A percentile compares a stretch with the other conserved stretches of the same genome.
Evolutionary conservation across 257 asterid species (phyloP).

Genomic region (Mentha longifolia): DNA sequence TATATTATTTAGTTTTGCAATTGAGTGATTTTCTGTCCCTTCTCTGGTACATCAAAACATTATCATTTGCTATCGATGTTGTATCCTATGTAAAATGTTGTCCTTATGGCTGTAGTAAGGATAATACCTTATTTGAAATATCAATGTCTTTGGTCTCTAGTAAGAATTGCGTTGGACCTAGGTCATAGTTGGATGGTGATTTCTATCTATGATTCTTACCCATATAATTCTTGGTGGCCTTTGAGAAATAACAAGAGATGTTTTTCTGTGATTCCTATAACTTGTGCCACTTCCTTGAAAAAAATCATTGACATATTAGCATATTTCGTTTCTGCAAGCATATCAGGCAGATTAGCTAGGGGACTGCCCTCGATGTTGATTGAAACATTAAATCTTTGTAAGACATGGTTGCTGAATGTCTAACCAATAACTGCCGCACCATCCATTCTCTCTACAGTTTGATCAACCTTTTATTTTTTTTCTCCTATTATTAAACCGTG

Average conservation of each 20-base stretch:
- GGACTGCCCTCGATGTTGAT: not conserved
- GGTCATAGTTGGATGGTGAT: not conserved
- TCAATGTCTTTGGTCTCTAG: not conserved
- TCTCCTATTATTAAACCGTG: not conserved
- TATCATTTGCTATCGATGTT: not conserved
- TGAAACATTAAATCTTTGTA: not conserved
- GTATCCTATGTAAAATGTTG: not conserved
- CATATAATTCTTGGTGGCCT: no score
- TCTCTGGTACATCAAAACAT: not conserved
- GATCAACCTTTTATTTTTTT: not conserved
- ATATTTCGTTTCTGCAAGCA: not conserved
- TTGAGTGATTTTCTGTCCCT: not conserved
- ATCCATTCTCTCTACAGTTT: not conserved
- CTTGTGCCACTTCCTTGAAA: not conserved
- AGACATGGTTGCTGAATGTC: not conserved
- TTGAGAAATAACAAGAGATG: not conserved
- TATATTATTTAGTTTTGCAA: not conserved
- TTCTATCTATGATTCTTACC: not conserved
- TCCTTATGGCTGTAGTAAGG: not conserved
- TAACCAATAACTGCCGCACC: not conserved
- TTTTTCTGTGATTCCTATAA: not conserved
- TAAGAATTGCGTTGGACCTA: not conserved
- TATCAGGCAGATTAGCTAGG: not conserved
- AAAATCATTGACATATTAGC: not conserved
- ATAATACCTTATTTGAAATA: not conserved